These are phyloP conservation scores for Bertia moriformis DNA, from an alignment of 2,329 filamentous ascomycete genomes.

Conservation along the genomic window DNA sequence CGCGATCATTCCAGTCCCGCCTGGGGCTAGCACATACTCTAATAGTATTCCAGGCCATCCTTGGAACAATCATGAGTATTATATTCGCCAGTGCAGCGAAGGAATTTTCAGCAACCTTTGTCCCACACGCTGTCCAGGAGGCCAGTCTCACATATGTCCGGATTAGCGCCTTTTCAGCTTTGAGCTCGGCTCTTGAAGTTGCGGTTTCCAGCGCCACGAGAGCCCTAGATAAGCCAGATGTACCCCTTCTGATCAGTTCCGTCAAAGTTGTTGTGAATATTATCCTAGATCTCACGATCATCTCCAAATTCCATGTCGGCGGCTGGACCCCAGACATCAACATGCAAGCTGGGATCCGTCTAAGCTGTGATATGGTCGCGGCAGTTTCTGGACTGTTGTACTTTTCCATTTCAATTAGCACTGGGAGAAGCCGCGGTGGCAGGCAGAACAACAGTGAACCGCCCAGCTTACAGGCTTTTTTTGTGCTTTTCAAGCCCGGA, in stretches of 20 bases:
- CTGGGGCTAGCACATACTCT: slow-evolving; percentile 48
- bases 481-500: slow-evolving; percentile 38
- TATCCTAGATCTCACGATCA: slow-evolving; percentile 47
- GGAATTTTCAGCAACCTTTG: slow-evolving; percentile 43
- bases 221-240: slow-evolving; percentile 54
- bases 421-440: too few relatives aligned
- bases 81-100: slow-evolving; percentile 37
- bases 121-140: slow-evolving; percentile 39
- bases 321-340: slow-evolving; percentile 39
- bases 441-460: too few relatives aligned
- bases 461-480: slow-evolving; percentile 28
- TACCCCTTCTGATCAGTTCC: slow-evolving; percentile 50
- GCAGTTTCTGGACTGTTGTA: slow-evolving; percentile 41
- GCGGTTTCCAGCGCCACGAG: slow-evolving; percentile 46
- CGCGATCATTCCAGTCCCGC: slow-evolving; percentile 30
- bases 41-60: slow-evolving; percentile 39
- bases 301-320: slow-evolving; percentile 50
- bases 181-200: slow-evolving; percentile 47
- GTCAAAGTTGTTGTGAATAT: slow-evolving; percentile 55
- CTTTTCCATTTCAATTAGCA: too few relatives aligned
- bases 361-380: slow-evolving; percentile 42
- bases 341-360: slow-evolving; percentile 44
- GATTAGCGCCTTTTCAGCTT: slow-evolving; percentile 45
- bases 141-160: slow-evolving; percentile 49
- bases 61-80: slow-evolving; percentile 45